phyloP scores from a whole-genome alignment of 78 protist species.

The Planoprotostelium fungivorum region DNA sequence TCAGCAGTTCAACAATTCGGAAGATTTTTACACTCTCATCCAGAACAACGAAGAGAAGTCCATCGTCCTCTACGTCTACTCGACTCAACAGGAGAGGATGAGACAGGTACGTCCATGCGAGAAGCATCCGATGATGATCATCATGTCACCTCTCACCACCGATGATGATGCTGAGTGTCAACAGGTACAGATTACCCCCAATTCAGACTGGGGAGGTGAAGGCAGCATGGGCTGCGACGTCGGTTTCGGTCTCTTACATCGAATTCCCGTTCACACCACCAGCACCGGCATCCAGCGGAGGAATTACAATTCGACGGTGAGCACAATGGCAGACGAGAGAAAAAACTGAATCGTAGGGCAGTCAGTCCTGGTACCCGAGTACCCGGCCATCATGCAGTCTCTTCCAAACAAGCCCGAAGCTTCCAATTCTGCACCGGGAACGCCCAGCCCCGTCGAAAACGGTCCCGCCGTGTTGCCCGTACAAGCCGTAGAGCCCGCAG shows the following conservation, averaged over 20 bases:
- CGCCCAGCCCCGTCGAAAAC: neutral
- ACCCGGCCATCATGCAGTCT: neutral
- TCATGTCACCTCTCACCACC: no score
- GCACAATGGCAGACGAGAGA: neutral
- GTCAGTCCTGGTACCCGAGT: neutral
- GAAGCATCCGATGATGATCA: neutral
- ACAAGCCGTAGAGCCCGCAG: neutral
- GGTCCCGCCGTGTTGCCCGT: neutral
- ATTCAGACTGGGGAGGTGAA: neutral
- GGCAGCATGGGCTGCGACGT: neutral
- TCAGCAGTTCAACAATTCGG: slow-evolving; percentile 33
- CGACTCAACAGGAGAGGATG: slow-evolving; percentile 29
- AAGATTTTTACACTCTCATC: slow-evolving; percentile 57
- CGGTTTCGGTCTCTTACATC: neutral
- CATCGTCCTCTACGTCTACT: slow-evolving; percentile 48
- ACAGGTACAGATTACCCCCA: neutral
- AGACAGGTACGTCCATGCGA: slow-evolving; percentile 11
- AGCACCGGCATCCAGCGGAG: neutral
- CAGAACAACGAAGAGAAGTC: slow-evolving; percentile 34
- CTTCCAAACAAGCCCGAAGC: neutral
- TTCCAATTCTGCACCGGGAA: neutral
- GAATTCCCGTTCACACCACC: neutral
- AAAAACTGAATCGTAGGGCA: no score
- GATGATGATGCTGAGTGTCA: neutral
- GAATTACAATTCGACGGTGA: neutral